Evolutionary conservation across 2,329 filamentous ascomycete species (phyloP), one percentile per base, ranked within the genome.

Genomic region (Aureobasidium sp.): DNA sequence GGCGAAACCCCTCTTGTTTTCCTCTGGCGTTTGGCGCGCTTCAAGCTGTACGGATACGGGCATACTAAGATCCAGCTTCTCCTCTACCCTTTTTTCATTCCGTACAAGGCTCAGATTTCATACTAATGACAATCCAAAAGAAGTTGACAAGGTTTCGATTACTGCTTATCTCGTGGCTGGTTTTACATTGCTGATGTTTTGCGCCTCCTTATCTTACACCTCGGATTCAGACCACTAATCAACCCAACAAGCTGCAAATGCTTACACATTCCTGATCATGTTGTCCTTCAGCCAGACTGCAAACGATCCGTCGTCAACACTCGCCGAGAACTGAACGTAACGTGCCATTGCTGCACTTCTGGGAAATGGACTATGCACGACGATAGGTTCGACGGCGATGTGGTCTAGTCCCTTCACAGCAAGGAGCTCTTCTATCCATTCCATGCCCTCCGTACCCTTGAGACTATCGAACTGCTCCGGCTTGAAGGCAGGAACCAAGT

Each of bases 281-380:
- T 71, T 69, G 3, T 65, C 67, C 58, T 68, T 70, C 63, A 85
- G 67, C 69, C 79, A 85, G 61, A 81, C 79, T 40, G 75, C 73
- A 69, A 86, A 79, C 2, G 79, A 79, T 10, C 49, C 49, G 7
- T 71, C 77, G 63, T 84, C 80, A 19, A 86, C 79, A 58, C 82
- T 85, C 35, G 77, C 78, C 31, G 82, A 85, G 64, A 86, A 82
- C 25, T 82, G 78, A 2, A 83, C 79, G 67, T 81, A 84, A 62
- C 83, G 77, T 3, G 80, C 75, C 78, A 84, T 81, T 46, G 77
- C 77, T 60, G 78, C 77, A 19, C 78, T 81, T 10, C 67, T 69
- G 1, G 81, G 79, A 27, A 75, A 71, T 2, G 81, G 78, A 68
- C 82, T 80, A 64, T 79, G 76, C 64, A 81, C 79, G 15, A 84